Base-by-base conservation (phyloP, 2,329 filamentous ascomycete species). In the Cercospora citrullina region DNA sequence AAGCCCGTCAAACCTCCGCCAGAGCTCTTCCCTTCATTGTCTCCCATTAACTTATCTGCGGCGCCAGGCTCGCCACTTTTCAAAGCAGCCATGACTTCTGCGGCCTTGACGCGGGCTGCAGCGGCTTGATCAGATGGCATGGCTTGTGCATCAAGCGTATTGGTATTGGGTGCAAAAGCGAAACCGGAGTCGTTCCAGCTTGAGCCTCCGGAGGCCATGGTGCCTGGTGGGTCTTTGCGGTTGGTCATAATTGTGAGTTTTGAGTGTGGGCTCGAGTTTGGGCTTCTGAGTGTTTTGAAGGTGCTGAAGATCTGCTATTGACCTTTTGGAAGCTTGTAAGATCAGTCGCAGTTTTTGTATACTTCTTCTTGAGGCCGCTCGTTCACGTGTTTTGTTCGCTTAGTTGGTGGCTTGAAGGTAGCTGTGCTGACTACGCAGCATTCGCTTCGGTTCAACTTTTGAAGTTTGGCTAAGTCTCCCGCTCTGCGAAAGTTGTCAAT, bases 101-200 rank as follows among this genome's bases (percentile, higher is more conserved):
- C 70, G 12, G 71, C 63, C 51, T 69, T 71, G 3, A 64, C 63
- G 26, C 75, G 66, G 5, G 75, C 75, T 8, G 69, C 68, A 28
- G 70, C 70, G 1, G 74, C 74, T 63, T 72, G 64, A 10, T 72
- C 64, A 14, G 70, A 72, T 3, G 74, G 70, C 74, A 76, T 76
- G 48, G 60, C 63, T 28, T 70, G 31, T 5, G 36, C 39, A 60
- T 75, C 68, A 55, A 74, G 69, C 14, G 68, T 70, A 48, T 74
- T 71, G 31, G 73, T 73, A 63, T 74, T 74, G 33, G 72, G 69
- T 1, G 70, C 61, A 51, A 68, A 69, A 23, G 70, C 60, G 48
- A 68, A 72, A 21, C 69, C 67, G 26, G 39, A 61, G 26, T 64
- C 31, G 39, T 73, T 72, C 72, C 71, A 73, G 45, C 65, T 63